Conservation (phyloP, 495 filamentous ascomycete genomes). For the Rostrohypoxylon terebratum region DNA sequence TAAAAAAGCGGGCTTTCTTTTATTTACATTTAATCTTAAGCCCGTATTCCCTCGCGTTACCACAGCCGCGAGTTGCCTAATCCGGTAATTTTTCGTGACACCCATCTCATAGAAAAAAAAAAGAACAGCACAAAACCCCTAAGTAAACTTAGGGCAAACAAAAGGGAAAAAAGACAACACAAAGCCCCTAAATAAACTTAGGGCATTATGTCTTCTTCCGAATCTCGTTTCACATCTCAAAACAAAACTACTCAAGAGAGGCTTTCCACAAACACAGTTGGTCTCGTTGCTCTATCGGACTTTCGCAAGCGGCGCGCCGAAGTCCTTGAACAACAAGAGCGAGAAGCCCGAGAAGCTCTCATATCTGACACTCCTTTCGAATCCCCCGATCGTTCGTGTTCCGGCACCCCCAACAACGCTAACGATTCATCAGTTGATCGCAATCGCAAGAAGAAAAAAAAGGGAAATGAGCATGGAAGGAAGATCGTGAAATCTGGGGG, state of each 20-base stretch:
- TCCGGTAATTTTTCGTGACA: too few species aligned
- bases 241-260: constrained; percentile 85
- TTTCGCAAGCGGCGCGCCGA: constrained; percentile 98
- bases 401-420: constrained; percentile 54
- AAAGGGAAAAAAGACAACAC: too few species aligned
- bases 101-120: too few species aligned
- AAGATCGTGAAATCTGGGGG: constrained; percentile 34
- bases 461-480: background rate
- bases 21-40: too few species aligned
- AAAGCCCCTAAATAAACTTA: too few species aligned
- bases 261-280: constrained; percentile 92
- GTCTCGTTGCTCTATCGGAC: constrained; percentile 90
- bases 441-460: constrained; percentile 56
- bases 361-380: constrained; percentile 55
- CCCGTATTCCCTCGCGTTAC: too few species aligned
- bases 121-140: too few species aligned
- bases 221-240: constrained; percentile 80
- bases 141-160: too few species aligned
- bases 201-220: constrained; percentile 53
- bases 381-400: constrained; percentile 55
- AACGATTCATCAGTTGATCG: constrained; percentile 49
- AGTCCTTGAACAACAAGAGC: constrained; percentile 88
- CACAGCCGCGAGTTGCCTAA: too few species aligned
- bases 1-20: too few species aligned
- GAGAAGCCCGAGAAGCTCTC: constrained; percentile 77